phyloP scores from a whole-genome alignment of 345 rosid genomes.

The Boechera divaricarpa region DNA sequence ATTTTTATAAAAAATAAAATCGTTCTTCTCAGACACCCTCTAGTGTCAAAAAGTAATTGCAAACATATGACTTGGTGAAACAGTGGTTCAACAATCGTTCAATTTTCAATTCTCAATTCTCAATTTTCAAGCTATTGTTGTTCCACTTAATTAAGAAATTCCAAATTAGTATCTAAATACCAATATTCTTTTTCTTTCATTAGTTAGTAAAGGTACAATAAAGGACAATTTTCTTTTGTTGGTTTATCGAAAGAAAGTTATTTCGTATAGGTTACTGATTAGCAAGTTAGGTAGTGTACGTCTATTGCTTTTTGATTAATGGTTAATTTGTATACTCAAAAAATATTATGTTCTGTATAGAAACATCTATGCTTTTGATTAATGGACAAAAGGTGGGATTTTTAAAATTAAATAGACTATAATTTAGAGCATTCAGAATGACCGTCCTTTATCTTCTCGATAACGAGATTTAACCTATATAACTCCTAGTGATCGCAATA shows the following conservation, averaged over 20 bases:
- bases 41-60: neutral
- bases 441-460: neutral
- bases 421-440: constrained; percentile 1
- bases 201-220: neutral
- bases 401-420: neutral
- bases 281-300: neutral
- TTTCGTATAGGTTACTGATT: constrained; percentile 2
- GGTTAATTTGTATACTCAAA: constrained; percentile 23
- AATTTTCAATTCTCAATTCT: neutral
- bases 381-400: constrained; percentile 2
- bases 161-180: neutral
- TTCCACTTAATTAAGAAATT: neutral
- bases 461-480: constrained; percentile 28
- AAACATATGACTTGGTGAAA: neutral
- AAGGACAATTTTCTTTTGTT: neutral
- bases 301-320: constrained; percentile 2
- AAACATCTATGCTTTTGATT: constrained; percentile 1
- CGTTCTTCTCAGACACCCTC: neutral
- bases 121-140: neutral
- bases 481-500: constrained; percentile 1
- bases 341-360: neutral
- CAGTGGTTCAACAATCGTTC: constrained; percentile 10
- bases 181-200: neutral
- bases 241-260: constrained; percentile 2
- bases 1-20: too few relatives aligned